Conservation (phyloP, 345 rosid species). For the Boechera stricta region DNA sequence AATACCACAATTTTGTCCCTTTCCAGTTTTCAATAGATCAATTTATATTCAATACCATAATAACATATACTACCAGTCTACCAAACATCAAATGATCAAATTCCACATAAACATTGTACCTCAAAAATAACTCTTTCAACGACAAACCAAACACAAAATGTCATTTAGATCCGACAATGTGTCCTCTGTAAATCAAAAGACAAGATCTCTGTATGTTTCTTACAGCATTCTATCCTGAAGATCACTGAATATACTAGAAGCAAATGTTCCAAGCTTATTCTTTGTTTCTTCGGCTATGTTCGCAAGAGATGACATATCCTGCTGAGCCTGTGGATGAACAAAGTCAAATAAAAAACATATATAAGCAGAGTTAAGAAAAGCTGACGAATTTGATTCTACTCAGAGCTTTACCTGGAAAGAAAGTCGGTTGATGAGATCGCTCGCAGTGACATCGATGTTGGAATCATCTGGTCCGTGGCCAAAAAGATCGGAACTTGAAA, state of each 20-base stretch:
- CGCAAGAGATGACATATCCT: constrained; percentile 83
- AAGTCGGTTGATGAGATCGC: constrained; percentile 81
- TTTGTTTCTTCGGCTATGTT: constrained; percentile 94
- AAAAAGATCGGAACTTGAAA: constrained; percentile 95
- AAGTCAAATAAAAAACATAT: neutral
- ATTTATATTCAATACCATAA: too few relatives aligned
- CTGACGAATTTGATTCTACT: neutral
- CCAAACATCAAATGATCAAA: too few relatives aligned
- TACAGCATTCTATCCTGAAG: constrained; percentile 90
- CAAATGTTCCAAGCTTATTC: constrained; percentile 82
- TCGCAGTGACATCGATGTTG: constrained; percentile 69
- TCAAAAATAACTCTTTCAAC: constrained; percentile 18
- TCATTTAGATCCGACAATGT: constrained; percentile 3
- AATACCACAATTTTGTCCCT: neutral
- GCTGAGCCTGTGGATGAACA: constrained; percentile 67
- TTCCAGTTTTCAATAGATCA: neutral
- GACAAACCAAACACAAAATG: neutral
- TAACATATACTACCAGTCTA: too few relatives aligned
- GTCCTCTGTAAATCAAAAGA: constrained; percentile 21
- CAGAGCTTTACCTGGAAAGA: constrained; percentile 77
- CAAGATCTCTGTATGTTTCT: constrained; percentile 35
- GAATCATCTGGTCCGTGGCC: constrained; percentile 60
- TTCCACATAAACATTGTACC: too few relatives aligned
- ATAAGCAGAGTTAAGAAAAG: neutral
- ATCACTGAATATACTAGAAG: constrained; percentile 77